Evolutionary conservation across 768 basidiomycete genomes (phyloP).

Genomic region (Porphyrellus cyaneotinctus): DNA sequence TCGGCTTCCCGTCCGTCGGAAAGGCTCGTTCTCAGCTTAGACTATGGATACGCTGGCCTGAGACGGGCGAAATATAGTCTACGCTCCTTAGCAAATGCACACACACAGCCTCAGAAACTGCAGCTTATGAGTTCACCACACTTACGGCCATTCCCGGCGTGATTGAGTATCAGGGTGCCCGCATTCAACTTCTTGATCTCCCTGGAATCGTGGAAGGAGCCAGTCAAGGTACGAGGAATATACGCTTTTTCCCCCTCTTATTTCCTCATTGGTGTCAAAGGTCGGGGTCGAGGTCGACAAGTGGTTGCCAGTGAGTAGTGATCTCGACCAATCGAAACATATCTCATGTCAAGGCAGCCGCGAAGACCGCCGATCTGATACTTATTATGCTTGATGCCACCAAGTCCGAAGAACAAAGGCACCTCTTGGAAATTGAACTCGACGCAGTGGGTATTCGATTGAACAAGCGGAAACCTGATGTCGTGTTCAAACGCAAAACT

Average conservation of each 20-base stretch:
- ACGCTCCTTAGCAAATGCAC: conserved; percentile 91
- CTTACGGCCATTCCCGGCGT: conserved; percentile 96
- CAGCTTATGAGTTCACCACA: conserved; percentile 95
- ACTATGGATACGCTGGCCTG: neutral
- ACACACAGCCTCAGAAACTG: conserved; percentile 82
- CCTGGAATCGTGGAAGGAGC: conserved; percentile 96
- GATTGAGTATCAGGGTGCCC: conserved; percentile 89
- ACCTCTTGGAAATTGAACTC: conserved; percentile 85
- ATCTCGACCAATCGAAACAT: neutral
- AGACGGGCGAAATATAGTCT: conserved; percentile 46
- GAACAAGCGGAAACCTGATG: conserved; percentile 87
- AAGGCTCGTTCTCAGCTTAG: conserved; percentile 43
- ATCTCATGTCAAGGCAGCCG: conserved; percentile 41
- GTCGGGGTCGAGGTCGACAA: conserved; percentile 90
- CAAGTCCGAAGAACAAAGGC: conserved; percentile 87
- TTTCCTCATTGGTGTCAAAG: conserved; percentile 26
- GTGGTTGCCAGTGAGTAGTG: conserved; percentile 75
- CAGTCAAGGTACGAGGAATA: conserved; percentile 52
- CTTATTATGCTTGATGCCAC: conserved; percentile 91
- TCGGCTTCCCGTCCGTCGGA: conserved; percentile 95
- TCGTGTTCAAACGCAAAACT: conserved; percentile 90
- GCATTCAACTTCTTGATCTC: conserved; percentile 91
- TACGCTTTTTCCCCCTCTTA: neutral
- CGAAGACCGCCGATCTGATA: conserved; percentile 91
- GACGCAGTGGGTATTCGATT: conserved; percentile 96